Evolutionary conservation across 495 filamentous ascomycete species (phyloP), one percentile per base, ranked within the genome.

Genomic region (Aspergillus indologenus): DNA sequence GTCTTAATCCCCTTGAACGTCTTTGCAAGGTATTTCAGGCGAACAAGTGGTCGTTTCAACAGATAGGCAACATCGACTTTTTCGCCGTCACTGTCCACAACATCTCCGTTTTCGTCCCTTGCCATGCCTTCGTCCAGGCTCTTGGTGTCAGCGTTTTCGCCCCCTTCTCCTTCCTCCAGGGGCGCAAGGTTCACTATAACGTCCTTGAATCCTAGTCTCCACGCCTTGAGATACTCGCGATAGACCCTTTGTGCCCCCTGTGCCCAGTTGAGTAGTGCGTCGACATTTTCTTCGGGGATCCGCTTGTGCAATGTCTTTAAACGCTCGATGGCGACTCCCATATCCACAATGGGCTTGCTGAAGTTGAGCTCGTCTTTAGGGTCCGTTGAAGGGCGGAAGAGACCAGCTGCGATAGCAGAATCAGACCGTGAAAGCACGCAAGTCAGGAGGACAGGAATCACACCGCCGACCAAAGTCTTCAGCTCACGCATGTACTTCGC

Each of bases 121-220:
- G 87, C 85, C 72, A 94, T 75, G 20, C 87, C 86, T 65, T 89
- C 82, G 60, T 90, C 79, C 26, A 89, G 76, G 43, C 74, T 78
- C 50, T 77, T 86, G 61, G 75, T 86, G 63, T 70, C 80, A 57
- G 66, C 80, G 71, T 73, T 83, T 66, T 60, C 73, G 14, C 63
- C 59, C 12, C 63, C 68, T 42, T 75, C 70, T 7, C 70, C 76
- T 53, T 84, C 85, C 43, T 81, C 79, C 18, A 82, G 81, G 9
- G 92, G 88, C 11, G 91, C 92, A 23, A 99, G 81, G 65, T 94
- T 96, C 64, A 99, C 89, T 55, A 98, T 88, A 20, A 98, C 86
- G 71, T 95, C 93, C 64, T 96, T 88, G 73, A 99, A 99, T 4
- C 94, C 94, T 55, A 96, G 81, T 49, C 93, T 81, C 94, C 94